phyloP scores from a whole-genome alignment of 2,329 filamentous ascomycete genomes.

The Penicillium hordei region DNA sequence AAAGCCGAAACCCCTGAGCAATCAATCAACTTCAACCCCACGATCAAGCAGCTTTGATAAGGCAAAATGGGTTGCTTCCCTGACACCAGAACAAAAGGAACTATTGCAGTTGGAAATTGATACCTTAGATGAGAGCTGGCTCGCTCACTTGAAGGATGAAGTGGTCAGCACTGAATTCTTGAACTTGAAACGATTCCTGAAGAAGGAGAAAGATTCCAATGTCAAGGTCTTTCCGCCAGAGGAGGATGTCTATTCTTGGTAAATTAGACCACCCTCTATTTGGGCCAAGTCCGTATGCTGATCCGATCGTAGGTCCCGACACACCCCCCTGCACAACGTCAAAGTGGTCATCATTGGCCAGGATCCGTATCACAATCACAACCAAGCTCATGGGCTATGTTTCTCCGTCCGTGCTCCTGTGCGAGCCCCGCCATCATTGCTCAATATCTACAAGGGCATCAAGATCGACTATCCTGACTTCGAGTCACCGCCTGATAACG shows the following conservation, averaged over 20 bases:
- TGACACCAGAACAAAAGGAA: constrained; percentile 78
- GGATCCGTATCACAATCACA: constrained; percentile 93
- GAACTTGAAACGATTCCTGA: constrained; percentile 81
- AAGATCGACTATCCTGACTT: constrained; percentile 86
- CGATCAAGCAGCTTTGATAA: constrained; percentile 71
- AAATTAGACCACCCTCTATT: constrained; percentile 27
- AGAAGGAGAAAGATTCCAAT: constrained; percentile 69
- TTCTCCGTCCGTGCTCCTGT: constrained; percentile 93
- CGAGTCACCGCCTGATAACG: constrained; percentile 69
- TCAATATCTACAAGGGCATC: constrained; percentile 89
- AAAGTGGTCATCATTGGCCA: constrained; percentile 94
- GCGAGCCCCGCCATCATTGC: constrained; percentile 80
- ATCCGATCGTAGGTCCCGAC: constrained; percentile 72
- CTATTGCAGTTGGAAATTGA: constrained; percentile 87
- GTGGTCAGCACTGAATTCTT: constrained; percentile 77
- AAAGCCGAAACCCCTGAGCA: constrained; percentile 47
- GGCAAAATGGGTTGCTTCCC: constrained; percentile 77
- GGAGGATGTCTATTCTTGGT: constrained; percentile 95
- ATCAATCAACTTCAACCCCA: constrained; percentile 26
- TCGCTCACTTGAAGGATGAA: constrained; percentile 84
- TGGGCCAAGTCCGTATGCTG: constrained; percentile 11
- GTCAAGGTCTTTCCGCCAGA: constrained; percentile 84
- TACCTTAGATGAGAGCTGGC: constrained; percentile 87
- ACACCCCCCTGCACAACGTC: constrained; percentile 83
- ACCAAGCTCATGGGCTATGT: constrained; percentile 93